Base-by-base conservation (phyloP, 2,329 filamentous ascomycete genomes). In the Coniochaeta sp. region DNA sequence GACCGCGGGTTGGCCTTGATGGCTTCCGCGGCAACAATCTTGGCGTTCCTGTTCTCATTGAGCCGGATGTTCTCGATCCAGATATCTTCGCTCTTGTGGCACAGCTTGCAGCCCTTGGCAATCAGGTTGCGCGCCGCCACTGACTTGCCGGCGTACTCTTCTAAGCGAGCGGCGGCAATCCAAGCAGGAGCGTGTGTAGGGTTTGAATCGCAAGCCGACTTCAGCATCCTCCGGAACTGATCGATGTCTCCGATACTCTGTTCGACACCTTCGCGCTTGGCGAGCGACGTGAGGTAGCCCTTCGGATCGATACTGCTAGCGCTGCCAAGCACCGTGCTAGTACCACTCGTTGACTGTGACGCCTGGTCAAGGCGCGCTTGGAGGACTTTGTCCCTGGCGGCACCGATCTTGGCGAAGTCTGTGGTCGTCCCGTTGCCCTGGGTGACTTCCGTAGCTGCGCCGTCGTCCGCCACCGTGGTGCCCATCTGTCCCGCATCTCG, bases 201-300 rank as follows among this genome's bases (percentile, higher is more conserved):
- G 72, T 99, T 99, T 8, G 93, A 97, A 75, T 95, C 96, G 72
- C 96, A 96, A 55, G 98, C 95, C 0, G 93, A 98, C 71, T 96
- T 92, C n/a, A 99, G 79, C 38, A 99, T 81, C 64, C 93, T 89
- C 64, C 95, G 86, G 19, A 96, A 95, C 73, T 95, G 89, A 71
- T 96, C 96, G 72, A 99, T 91, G 70, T 99, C 95, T 62, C 95
- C 93, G 28, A 98, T 90, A 67, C 93, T 89, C 68, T 96, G 90
- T 61, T 91, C 90, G 61, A 86, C 89, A 61, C 91, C 78, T 70
- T 93, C 89, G 58, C 90, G 89, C 73, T 90, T 93, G 60, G 89
- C 89, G 57, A 99, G 79, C 68, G 89, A 96, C 0, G 96, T 99
- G 57, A 99, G 87, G 71, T 99, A 99, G 30, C 95, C 95, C 74